Percentiles rank a stretch among this genome's conserved stretches.
Evolutionary conservation across 352 stramenopile genomes (phyloP).

Genomic region (Pythium grandisporangium): DNA sequence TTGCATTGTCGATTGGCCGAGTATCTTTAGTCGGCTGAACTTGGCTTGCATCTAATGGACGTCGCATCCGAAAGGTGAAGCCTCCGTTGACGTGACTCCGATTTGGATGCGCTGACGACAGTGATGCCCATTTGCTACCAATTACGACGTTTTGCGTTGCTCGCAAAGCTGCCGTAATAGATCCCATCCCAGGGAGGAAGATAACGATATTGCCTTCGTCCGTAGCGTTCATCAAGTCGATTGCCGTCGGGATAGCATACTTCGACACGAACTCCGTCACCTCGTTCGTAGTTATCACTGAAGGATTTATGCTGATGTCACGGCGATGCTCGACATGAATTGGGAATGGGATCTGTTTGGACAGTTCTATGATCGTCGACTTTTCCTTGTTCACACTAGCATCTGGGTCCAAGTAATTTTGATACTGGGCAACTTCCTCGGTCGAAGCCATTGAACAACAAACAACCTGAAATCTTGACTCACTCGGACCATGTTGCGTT

Average conservation of each 20-base stretch:
- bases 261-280: slow-evolving; percentile 7
- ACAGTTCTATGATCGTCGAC: slow-evolving; percentile 10
- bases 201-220: slow-evolving; percentile 15
- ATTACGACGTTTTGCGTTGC: slow-evolving; percentile 5
- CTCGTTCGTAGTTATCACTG: slow-evolving; percentile 1
- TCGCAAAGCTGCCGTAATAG: slow-evolving; percentile 11
- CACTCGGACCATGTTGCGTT: not conserved
- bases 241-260: slow-evolving; percentile 9
- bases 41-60: too few species aligned
- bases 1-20: too few species aligned
- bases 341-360: too few species aligned
- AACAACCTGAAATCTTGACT: too few species aligned
- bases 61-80: not conserved
- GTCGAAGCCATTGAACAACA: too few species aligned
- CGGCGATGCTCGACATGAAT: slow-evolving; percentile 13
- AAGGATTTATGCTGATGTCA: slow-evolving; percentile 11
- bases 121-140: too few species aligned
- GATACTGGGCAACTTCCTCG: slow-evolving; percentile 6
- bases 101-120: too few species aligned
- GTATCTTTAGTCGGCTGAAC: too few species aligned
- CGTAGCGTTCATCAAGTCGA: slow-evolving; percentile 10
- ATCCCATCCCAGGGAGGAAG: slow-evolving; percentile 15
- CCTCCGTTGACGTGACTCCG: not conserved
- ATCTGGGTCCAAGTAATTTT: slow-evolving; percentile 8
- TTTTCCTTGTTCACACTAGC: too few species aligned